Base-by-base conservation (phyloP, 192 early-diverging fungal species). In the Coemansia asiatica region DNA sequence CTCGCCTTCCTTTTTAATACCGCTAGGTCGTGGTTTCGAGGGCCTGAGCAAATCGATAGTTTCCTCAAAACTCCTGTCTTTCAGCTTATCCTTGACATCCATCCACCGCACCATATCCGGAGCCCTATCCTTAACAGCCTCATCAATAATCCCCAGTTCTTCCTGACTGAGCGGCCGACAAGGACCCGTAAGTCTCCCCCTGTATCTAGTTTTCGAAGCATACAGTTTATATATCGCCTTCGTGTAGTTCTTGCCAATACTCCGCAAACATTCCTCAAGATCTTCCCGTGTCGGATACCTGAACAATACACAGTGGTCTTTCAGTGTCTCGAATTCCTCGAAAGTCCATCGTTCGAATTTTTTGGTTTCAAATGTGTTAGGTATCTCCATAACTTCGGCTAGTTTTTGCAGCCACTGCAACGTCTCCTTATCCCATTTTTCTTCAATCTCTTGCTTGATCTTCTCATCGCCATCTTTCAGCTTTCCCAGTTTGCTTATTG, bases 41-140 rank as follows among this genome's bases (percentile, higher is more conserved):
- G 51, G 51, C 51, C 13, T 10, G 2, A 25, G 21, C 25, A 53
- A 48, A 19, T 47, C 18, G 36, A 51, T 19, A 55, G 26, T 1
- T 16, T 56, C 31, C 67, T 64, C 33, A 66, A 40, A 18, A 54
- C 61, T 18, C 31, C 29, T 27, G 26, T 46, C 36, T 2, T 3
- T 19, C 12, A 74, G 36, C 28, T 47, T 22, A 19, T 61, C 56
- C 25, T 61, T 16, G 7, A 74, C 66, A 23, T 74, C 66, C 19
- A 16, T 27, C 66, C 66, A 74, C 12, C n/a, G 49, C 1, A 68
- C 57, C 9, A 35, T 50, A 3, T 44, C 36, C 0, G 66, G 68
- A 6, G 10, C 9, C 8, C 60, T 16, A 8, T 26, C 18, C 16
- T 62, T 21, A 6, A 33, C 54, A 19, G 67, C 67, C 23, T 44